Conservation (phyloP, 345 rosid species). For the Limnanthes douglasii region DNA sequence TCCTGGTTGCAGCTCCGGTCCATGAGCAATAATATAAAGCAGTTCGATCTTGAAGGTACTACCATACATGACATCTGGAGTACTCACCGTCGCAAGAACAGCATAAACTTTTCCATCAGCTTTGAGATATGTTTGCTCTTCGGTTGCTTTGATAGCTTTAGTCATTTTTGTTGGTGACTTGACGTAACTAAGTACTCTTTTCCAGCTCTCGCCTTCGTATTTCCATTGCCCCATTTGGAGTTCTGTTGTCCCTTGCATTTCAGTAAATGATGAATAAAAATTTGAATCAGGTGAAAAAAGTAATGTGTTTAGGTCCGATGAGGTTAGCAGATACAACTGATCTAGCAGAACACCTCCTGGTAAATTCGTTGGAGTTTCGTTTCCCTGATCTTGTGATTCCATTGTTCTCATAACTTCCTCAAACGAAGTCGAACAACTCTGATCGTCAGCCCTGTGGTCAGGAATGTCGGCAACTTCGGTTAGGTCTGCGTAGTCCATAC, state of each 20-base stretch:
- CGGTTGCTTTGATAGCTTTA: constrained; percentile 44
- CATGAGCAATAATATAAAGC: constrained; percentile 35
- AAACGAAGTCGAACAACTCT: constrained; percentile 23
- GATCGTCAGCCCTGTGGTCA: constrained; percentile 26
- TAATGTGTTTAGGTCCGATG: constrained; percentile 30
- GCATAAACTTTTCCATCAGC: constrained; percentile 48
- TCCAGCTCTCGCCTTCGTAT: constrained; percentile 35
- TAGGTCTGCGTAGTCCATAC: constrained; percentile 20
- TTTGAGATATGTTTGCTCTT: constrained; percentile 47
- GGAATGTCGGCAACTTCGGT: constrained; percentile 23
- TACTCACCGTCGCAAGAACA: constrained; percentile 34
- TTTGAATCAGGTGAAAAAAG: constrained; percentile 52
- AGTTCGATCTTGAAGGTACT: constrained; percentile 37
- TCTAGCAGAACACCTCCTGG: constrained; percentile 59
- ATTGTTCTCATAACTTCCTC: constrained; percentile 28
- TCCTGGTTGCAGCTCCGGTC: constrained; percentile 43
- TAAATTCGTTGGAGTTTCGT: constrained; percentile 39
- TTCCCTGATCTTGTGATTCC: constrained; percentile 34
- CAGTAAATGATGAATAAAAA: constrained; percentile 26
- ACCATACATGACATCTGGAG: constrained; percentile 60
- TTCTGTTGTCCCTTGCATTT: constrained; percentile 43
- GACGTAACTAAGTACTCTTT: constrained; percentile 33
- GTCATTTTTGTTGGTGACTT: constrained; percentile 44
- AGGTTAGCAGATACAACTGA: constrained; percentile 25
- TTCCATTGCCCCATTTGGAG: constrained; percentile 46